phyloP scores from a whole-genome alignment of 2,329 filamentous ascomycete species.

The Fusarium chuoi region DNA sequence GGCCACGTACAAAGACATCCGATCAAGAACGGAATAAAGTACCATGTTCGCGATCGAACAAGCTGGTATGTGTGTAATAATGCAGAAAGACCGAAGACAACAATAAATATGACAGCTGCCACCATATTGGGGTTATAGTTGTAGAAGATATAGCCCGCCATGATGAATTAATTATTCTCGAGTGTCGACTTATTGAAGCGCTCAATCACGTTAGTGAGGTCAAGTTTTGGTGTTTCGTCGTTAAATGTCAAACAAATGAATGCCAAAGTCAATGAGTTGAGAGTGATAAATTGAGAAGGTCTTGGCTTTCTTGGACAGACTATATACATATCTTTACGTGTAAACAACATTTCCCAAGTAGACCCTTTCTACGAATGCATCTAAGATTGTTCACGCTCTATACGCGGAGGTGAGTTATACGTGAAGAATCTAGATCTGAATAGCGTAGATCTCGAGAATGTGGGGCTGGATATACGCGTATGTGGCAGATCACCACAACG shows the following conservation, averaged over 20 bases:
- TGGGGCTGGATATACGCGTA: conserved; percentile 29
- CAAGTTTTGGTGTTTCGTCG: not conserved
- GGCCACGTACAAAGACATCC: conserved; percentile 60
- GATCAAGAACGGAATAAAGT: conserved; percentile 62
- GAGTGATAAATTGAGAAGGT: no score
- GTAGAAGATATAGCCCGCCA: conserved; percentile 50
- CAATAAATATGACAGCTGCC: conserved; percentile 55
- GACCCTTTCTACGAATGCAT: not conserved
- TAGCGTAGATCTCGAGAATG: not conserved
- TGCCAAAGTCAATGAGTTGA: not conserved
- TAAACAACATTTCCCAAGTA: not conserved
- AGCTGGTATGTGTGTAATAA: conserved; percentile 54
- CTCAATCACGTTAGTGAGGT: not conserved
- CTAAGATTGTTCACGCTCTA: conserved; percentile 4
- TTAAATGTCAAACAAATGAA: not conserved
- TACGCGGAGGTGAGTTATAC: conserved; percentile 26
- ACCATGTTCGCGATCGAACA: conserved; percentile 57
- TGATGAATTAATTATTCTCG: conserved; percentile 1
- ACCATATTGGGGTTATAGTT: conserved; percentile 59
- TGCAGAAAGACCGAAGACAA: conserved; percentile 53
- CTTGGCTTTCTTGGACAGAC: not conserved
- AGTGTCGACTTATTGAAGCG: not conserved
- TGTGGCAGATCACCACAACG: not conserved
- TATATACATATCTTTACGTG: conserved; percentile 32
- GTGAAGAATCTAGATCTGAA: conserved; percentile 1